Evolutionary conservation across 768 basidiomycete species (phyloP).

Genomic region (Naganishia friedmannii): DNA sequence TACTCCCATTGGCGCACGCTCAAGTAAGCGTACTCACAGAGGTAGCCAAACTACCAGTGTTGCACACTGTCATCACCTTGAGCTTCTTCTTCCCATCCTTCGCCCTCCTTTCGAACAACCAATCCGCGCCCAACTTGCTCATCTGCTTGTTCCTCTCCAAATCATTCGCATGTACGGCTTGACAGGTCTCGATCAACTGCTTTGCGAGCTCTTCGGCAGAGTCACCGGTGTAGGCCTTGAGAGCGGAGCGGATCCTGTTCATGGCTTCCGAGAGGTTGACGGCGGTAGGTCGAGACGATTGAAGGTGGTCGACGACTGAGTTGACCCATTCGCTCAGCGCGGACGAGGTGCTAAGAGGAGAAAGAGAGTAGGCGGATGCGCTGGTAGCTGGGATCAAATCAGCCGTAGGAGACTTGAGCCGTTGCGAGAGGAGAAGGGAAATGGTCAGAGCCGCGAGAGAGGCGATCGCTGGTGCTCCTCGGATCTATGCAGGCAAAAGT

Average conservation of each 20-base stretch:
- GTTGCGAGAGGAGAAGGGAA: slow-evolving; percentile 57
- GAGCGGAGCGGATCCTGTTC: slow-evolving; percentile 61
- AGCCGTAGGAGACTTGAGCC: slow-evolving; percentile 26
- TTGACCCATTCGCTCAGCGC: slow-evolving; percentile 61
- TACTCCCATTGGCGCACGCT: slow-evolving; percentile 24
- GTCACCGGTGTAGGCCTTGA: slow-evolving; percentile 26
- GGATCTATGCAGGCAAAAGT: slow-evolving; percentile 57
- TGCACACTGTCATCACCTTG: slow-evolving; percentile 89
- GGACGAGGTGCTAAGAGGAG: slow-evolving; percentile 53
- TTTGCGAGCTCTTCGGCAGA: slow-evolving; percentile 51
- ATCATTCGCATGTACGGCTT: slow-evolving; percentile 78
- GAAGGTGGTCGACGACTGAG: slow-evolving; percentile 67
- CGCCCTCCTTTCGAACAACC: slow-evolving; percentile 62
- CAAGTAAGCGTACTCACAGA: slow-evolving; percentile 60
- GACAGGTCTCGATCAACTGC: slow-evolving; percentile 68
- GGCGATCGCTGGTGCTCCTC: slow-evolving; percentile 92
- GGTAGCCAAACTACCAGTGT: slow-evolving; percentile 93
- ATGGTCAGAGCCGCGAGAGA: slow-evolving; percentile 82
- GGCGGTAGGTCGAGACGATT: slow-evolving; percentile 87
- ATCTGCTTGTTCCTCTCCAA: slow-evolving; percentile 79
- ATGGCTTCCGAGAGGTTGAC: slow-evolving; percentile 90
- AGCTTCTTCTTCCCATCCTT: slow-evolving; percentile 57
- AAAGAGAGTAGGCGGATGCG: slow-evolving; percentile 25
- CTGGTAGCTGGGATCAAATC: background rate
- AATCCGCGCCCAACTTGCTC: slow-evolving; percentile 79